A percentile compares a stretch with the other conserved stretches of the same genome.
Conservation (phyloP, 495 filamentous ascomycete species). For the Podospora tetraspora region DNA sequence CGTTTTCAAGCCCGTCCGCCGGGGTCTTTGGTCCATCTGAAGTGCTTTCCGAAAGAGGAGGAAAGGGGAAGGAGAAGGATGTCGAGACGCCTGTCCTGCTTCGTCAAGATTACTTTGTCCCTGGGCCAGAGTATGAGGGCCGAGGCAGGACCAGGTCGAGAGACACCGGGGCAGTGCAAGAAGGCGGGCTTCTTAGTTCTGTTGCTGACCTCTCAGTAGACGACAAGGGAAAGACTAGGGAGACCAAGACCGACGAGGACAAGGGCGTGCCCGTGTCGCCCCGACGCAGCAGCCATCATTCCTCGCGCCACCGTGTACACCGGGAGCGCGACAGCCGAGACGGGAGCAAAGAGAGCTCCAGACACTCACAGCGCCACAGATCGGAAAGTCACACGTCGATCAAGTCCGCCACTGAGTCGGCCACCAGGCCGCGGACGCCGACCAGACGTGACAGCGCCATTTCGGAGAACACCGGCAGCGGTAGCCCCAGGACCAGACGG, state of each 20-base stretch:
- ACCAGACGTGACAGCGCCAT: conserved; percentile 32
- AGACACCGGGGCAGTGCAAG: conserved; percentile 24
- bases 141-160: conserved; percentile 29
- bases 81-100: conserved; percentile 24
- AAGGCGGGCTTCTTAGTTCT: conserved; percentile 28
- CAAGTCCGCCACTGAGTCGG: conserved; percentile 18
- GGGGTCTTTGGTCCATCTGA: conserved; percentile 27
- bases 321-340: conserved; percentile 24
- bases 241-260: conserved; percentile 29
- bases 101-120: conserved; percentile 15
- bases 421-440: conserved; percentile 27
- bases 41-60: conserved; percentile 27
- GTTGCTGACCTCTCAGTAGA: conserved; percentile 47
- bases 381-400: conserved; percentile 32
- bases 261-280: conserved; percentile 23
- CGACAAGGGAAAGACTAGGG: conserved; percentile 35
- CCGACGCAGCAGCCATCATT: conserved; percentile 34
- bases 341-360: conserved; percentile 29
- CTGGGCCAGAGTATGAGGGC: conserved; percentile 15
- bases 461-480: conserved; percentile 27
- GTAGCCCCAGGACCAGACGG: conserved; percentile 19
- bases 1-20: conserved; percentile 22
- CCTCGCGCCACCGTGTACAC: conserved; percentile 30
- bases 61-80: conserved; percentile 32
- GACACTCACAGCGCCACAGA: conserved; percentile 30